Base-by-base conservation (phyloP, 2,329 filamentous ascomycete species). In the Fusarium sp. region DNA sequence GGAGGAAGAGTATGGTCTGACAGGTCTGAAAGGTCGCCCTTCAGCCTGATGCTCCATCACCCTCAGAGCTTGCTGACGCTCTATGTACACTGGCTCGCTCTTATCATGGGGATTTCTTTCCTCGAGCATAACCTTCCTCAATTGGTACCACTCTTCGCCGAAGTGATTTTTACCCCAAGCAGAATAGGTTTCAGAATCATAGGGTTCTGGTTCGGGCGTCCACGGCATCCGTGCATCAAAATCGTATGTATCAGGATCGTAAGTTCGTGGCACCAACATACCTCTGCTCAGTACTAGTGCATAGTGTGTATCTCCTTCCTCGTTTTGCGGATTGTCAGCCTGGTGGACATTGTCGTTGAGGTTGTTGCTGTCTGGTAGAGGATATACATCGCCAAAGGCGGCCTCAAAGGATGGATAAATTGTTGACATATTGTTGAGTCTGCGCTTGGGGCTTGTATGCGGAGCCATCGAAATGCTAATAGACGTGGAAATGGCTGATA, bases 31-130 rank as follows among this genome's bases (percentile, higher is more conserved):
- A 20, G 24, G 24, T 3, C 44, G 24, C 18, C 24, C 44, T 47
- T 47, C 24, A 28, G 13, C 24, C 44, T 47, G 2, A 28, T 47
- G 44, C 44, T 47, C 4, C 0, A 47, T 28, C 24, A 47, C 24
- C 24, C 44, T 47, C 44, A 28, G 44, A 47, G 44, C 44, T 47
- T 7, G 5, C 44, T 47, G 44, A 4, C 44, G 44, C 24, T 0
- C 24, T 7, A 7, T 10, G 24, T 28, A 47, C 4, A 4, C 24
- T 47, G 44, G 24, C 5, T 47, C 44, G 0, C 8, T 1, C 1
- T 11, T 20, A 20, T 47, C 24, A 28, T 47, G 20, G 13, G 44
- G 44, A 47, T 14, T 22, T 2, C 44, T 47, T 47, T 47, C 44
- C 18, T 47, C 44, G 24, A 28, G 18, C 44, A 47, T 47, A 28